These are phyloP conservation scores for Skeletonema menzelii DNA, from an alignment of 108 stramenopile genomes.

Conservation along the genomic window DNA sequence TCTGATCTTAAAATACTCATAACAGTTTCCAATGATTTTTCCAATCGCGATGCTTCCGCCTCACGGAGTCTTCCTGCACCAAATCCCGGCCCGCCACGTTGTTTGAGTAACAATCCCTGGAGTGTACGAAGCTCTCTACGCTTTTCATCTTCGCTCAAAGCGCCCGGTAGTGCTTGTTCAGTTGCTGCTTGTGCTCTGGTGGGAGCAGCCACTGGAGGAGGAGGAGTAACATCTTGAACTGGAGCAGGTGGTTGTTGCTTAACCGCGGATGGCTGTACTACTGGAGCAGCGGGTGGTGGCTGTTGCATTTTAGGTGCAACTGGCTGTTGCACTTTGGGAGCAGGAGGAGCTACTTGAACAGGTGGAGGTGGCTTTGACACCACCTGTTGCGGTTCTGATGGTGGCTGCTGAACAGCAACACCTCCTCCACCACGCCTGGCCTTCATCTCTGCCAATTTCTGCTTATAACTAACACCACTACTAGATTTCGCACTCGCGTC, in stretches of 20 bases:
- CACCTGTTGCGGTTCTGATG: neutral
- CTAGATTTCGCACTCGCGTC: slow-evolving; percentile 6
- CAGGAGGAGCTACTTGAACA: neutral
- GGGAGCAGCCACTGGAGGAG: neutral
- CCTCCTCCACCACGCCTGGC: slow-evolving; percentile 16
- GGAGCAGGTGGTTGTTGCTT: neutral
- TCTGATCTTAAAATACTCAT: slow-evolving; percentile 52
- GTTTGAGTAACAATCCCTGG: slow-evolving; percentile 82
- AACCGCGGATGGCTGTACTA: neutral
- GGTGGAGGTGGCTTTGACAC: neutral
- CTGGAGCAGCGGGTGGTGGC: neutral
- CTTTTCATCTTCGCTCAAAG: slow-evolving; percentile 47
- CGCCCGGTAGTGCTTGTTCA: slow-evolving; percentile 14
- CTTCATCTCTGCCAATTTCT: slow-evolving; percentile 53
- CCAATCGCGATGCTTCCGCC: slow-evolving; percentile 57
- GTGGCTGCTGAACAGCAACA: slow-evolving; percentile 4
- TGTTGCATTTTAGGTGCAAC: neutral
- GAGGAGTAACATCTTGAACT: neutral
- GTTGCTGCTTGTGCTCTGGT: neutral
- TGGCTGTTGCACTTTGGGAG: neutral
- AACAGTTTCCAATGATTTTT: slow-evolving; percentile 49
- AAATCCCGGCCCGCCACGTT: slow-evolving; percentile 87
- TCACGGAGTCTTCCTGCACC: slow-evolving; percentile 71
- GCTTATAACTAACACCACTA: slow-evolving; percentile 62
- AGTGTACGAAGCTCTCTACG: slow-evolving; percentile 61